Base-by-base conservation (phyloP, 495 filamentous ascomycete genomes). In the Durotheca rogersii region DNA sequence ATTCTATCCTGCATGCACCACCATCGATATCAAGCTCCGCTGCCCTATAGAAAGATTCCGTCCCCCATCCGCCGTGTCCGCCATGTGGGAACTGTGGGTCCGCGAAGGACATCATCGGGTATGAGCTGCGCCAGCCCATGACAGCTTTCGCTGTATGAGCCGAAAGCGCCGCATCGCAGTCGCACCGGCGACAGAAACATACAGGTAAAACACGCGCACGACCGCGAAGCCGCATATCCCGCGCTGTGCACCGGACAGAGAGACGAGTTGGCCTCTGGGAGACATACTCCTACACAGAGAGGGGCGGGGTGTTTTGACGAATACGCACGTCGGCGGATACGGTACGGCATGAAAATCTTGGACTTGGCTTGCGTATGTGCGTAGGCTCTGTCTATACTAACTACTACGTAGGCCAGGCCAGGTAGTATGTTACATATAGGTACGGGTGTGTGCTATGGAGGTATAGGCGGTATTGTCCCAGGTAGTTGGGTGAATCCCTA, bases 151-250 rank as follows among this genome's bases (percentile, higher is more conserved):
- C n/a, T n/a, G n/a, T 53, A 27, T 53, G 54, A 49, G 53, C 44
- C 19, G 47, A 36, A 14, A 59, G 50, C 50, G 51, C 56, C 50
- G 53, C 50, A 53, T 59, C 49, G 50, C 35, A 50, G 44, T 59
- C 39, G 47, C 50, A 59, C 56, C 12, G 36, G 30, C 38, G 39
- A 29, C 44, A 50, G 51, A 36, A 49, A 20, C 37, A 50, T 21
- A 46, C 36, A 59, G 50, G 37, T 53, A 51, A 54, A 51, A 54
- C 45, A 51, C 47, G 43, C 14, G 34, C 41, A 53, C 29, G 33
- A 41, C 40, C 53, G 51, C 36, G 36, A 54, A 46, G 39, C 41
- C 46, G 37, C 56, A 59, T 34, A 31, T 45, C 37, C 32, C 30
- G 38, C 50, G 17, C 45, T 38, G 21, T 31, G 41, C 31, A n/a